Evolutionary conservation across 345 rosid genomes (phyloP).

Genomic region (Acer campestre): DNA sequence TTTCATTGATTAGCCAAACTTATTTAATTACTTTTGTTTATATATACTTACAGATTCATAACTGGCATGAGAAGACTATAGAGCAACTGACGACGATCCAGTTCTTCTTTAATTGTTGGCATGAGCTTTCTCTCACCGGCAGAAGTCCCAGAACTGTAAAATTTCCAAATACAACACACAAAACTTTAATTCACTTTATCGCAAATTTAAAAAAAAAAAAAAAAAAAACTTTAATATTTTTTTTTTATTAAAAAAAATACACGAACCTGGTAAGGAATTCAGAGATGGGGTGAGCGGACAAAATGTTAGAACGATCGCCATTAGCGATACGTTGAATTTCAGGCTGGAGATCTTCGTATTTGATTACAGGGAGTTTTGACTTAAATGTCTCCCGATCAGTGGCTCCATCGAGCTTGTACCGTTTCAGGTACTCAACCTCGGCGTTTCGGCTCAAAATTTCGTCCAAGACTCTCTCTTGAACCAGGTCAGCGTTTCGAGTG

Average conservation of each 20-base stretch:
- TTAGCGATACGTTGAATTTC: conserved; percentile 94
- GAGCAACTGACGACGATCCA: conserved; percentile 83
- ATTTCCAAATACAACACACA: conserved; percentile 2
- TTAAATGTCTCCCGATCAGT: conserved; percentile 72
- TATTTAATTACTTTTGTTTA: background rate
- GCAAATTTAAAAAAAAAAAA: no score
- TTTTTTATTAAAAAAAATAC: no score
- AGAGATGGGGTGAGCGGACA: conserved; percentile 84
- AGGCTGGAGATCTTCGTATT: conserved; percentile 84
- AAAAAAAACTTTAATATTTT: no score
- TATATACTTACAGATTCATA: conserved; percentile 83
- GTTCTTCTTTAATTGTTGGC: conserved; percentile 93
- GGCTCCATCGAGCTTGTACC: conserved; percentile 58
- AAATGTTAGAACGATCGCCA: conserved; percentile 84
- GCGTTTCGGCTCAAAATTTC: conserved; percentile 72
- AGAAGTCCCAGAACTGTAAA: conserved; percentile 89
- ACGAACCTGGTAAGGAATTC: conserved; percentile 91
- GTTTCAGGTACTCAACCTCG: conserved; percentile 67
- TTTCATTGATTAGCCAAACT: conserved; percentile 12
- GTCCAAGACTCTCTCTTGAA: conserved; percentile 59
- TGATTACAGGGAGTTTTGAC: conserved; percentile 68
- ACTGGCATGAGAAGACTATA: conserved; percentile 97
- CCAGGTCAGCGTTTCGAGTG: conserved; percentile 64
- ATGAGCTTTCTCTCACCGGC: conserved; percentile 97
- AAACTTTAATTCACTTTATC: background rate